These are phyloP conservation scores for Pseudopithomyces maydicus DNA, from an alignment of 2,329 filamentous ascomycete genomes.

Conservation along the genomic window DNA sequence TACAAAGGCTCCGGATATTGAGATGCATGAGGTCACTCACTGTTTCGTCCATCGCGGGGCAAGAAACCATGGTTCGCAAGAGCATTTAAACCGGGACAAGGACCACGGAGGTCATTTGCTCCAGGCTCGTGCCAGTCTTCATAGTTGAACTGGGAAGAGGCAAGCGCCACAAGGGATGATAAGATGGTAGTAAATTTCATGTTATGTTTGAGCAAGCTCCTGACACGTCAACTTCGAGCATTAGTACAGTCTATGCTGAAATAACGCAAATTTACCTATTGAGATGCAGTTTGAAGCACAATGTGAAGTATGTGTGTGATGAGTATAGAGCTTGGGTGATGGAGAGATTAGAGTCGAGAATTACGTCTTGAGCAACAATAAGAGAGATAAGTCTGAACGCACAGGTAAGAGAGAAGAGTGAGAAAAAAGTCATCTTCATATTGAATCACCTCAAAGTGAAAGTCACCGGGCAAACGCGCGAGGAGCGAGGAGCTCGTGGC, in stretches of 20 bases:
- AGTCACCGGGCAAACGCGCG: not conserved
- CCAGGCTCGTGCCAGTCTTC: constrained; percentile 8
- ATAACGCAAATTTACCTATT: too few relatives aligned
- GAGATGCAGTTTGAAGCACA: too few relatives aligned
- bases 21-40: not conserved
- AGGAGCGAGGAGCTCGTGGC: constrained; percentile 1
- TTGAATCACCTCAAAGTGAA: not conserved
- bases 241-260: too few relatives aligned
- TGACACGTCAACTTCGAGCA: not conserved
- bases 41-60: constrained; percentile 32
- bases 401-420: too few relatives aligned
- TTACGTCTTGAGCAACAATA: too few relatives aligned
- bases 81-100: constrained; percentile 38
- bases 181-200: constrained; percentile 4
- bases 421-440: too few relatives aligned
- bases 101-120: constrained; percentile 23
- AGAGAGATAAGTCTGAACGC: too few relatives aligned
- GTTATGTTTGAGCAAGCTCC: not conserved
- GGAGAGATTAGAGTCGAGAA: too few relatives aligned
- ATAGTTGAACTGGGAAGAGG: constrained; percentile 1
- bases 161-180: not conserved
- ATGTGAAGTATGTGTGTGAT: too few relatives aligned
- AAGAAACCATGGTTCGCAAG: constrained; percentile 39
- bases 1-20: not conserved
- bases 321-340: too few relatives aligned